Conservation (phyloP, 805 yeast genomes). For the Dipodascus geniculatus region DNA sequence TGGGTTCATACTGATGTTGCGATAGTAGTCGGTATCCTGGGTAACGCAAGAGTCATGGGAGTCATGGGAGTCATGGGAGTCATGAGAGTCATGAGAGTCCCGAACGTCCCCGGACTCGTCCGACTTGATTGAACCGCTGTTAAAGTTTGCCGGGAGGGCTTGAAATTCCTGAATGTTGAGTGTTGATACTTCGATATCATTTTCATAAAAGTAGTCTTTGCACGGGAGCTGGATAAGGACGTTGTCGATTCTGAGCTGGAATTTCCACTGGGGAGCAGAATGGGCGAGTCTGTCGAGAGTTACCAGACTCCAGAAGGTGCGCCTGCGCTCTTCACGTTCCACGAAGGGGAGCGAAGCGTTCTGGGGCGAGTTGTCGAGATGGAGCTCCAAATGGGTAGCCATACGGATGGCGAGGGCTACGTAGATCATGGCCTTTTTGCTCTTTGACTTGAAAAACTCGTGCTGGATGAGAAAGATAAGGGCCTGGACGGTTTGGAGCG, state of each 20-base stretch:
- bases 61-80: too few species aligned
- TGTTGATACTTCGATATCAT: conserved; percentile 5
- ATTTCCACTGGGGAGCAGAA: conserved; percentile 22
- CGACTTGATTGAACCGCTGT: too few species aligned
- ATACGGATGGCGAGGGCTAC: conserved; percentile 26
- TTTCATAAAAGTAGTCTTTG: conserved; percentile 18
- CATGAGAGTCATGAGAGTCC: too few species aligned
- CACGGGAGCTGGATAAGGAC: conserved; percentile 22
- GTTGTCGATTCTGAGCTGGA: conserved; percentile 18
- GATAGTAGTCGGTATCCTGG: too few species aligned
- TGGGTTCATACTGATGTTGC: too few species aligned
- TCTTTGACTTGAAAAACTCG: conserved; percentile 24
- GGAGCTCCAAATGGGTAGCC: conserved; percentile 23
- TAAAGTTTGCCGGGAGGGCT: not conserved
- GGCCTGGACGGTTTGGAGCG: conserved; percentile 26
- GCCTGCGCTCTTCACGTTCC: conserved; percentile 24
- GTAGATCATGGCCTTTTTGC: conserved; percentile 26
- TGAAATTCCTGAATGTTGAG: conserved; percentile 4
- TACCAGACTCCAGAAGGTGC: conserved; percentile 27
- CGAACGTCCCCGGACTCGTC: too few species aligned
- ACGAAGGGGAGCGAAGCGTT: conserved; percentile 18
- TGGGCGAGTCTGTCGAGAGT: conserved; percentile 26
- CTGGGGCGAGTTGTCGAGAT: conserved; percentile 18
- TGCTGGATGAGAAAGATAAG: conserved; percentile 23
- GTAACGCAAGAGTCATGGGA: too few species aligned